Evolutionary conservation across 139 green algal species (phyloP), one percentile per base, ranked within the genome.

Genomic region (Chlorella sp.): DNA sequence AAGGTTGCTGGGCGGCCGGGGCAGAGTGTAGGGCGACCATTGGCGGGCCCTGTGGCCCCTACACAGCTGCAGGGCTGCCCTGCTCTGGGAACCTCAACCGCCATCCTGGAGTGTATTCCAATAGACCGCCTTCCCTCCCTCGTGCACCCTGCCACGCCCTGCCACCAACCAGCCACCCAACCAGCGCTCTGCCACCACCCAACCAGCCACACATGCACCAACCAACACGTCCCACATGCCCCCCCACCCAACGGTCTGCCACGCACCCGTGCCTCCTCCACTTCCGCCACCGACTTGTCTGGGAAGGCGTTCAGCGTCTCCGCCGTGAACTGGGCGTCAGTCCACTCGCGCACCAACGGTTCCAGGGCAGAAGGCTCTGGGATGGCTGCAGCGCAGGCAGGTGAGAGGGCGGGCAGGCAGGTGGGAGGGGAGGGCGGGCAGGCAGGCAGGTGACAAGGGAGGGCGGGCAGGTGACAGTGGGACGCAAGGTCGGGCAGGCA

Each of bases 211-310:
- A 5, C 48, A 57, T 57, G 7, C 48, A 57, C 48, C 9, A 16
- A 9, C 48, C 48, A 5, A 57, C 48, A 57, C 48, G 9, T 9
- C 48, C 48, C 48, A 5, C 48, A 16, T 9, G 7, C 48, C 48
- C 48, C 48, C 9, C 48, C 48, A 5, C 48, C 48, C 42, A 60
- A 1, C 15, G 16, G n/a, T 37, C 12, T 2, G 7, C 64, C 64
- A 71, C 81, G 19, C 57, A 97, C 95, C 88, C 95, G 71, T 0
- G 93, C 95, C 88, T 97, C 93, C 85, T 97, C 95, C 0, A 94
- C 92, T 57, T 93, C 95, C 26, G 95, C 95, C 69, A 97, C 89
- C 19, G 89, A 90, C 86, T 94, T 89, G 3, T 97, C 95, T 53
- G 95, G 95, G 89, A 97, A 97, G 18, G 78, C 77, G 22, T 91